Conservation (phyloP, 805 yeast species). For the Candida hispaniensis region DNA sequence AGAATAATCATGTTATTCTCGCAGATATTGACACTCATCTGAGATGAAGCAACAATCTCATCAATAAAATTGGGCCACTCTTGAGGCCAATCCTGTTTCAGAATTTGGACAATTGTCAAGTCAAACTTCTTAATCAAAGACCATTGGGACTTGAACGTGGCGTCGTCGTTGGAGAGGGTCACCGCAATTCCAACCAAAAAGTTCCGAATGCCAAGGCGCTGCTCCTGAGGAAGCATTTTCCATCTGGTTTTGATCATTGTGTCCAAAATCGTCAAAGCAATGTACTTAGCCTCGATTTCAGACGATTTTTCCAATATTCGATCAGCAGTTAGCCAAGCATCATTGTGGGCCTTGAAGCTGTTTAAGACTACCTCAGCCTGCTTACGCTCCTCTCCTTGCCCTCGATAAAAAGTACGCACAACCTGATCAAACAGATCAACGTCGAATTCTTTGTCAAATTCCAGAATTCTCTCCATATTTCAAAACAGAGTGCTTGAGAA, state of each 20-base stretch:
- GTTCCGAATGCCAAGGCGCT: slow-evolving; percentile 85
- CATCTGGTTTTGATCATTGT: slow-evolving; percentile 84
- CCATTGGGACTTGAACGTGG: slow-evolving; percentile 56
- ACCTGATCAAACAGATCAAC: slow-evolving; percentile 68
- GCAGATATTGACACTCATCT: slow-evolving; percentile 83
- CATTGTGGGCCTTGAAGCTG: slow-evolving; percentile 81
- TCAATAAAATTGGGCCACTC: slow-evolving; percentile 97
- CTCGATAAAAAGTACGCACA: slow-evolving; percentile 74
- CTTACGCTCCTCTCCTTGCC: slow-evolving; percentile 43
- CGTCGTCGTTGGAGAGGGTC: slow-evolving; percentile 76
- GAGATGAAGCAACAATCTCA: slow-evolving; percentile 75
- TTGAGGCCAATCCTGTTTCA: slow-evolving; percentile 98
- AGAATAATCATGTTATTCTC: slow-evolving; percentile 94
- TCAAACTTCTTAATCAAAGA: slow-evolving; percentile 88
- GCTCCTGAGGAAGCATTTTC: slow-evolving; percentile 84
- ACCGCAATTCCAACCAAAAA: slow-evolving; percentile 91
- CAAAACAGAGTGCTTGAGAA: too few species aligned
- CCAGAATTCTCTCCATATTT: slow-evolving; percentile 75
- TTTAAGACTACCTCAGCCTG: slow-evolving; percentile 32
- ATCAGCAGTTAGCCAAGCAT: slow-evolving; percentile 92
- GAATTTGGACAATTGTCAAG: slow-evolving; percentile 82
- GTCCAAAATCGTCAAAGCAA: slow-evolving; percentile 83
- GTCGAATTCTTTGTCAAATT: slow-evolving; percentile 77
- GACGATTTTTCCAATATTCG: slow-evolving; percentile 67
- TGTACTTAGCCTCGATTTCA: slow-evolving; percentile 73